Base-by-base conservation (phyloP, 306 rosid genomes). In the Luffa aegyptiaca region DNA sequence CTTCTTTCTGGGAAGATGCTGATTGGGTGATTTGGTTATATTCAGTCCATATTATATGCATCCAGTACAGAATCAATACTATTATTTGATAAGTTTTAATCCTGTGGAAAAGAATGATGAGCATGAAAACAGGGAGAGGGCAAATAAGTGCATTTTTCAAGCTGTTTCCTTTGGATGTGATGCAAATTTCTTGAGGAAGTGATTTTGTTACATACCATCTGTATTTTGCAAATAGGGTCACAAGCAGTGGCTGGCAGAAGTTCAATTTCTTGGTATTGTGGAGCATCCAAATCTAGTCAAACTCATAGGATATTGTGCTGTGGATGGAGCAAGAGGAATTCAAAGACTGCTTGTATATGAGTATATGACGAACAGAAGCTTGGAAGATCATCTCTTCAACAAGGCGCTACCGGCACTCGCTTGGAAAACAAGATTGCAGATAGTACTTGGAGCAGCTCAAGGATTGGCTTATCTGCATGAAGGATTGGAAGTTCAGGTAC, bases 241-340 rank as follows among this genome's bases (percentile, higher is more conserved):
- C 76, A 89, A 90, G 81, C 89, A 93, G 84, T 93, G 98, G 97
- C 81, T 89, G 63, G 89, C 96, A 51, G 98, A 93, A 84, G 93
- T 90, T 71, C 92, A 92, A 68, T 93, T 90, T 90, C 92, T 91
- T 26, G 91, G 98, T 16, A 89, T 93, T 65, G 95, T 93, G 78
- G 93, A 92, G 79, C 95, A 92, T 80, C 97, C 92, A 21, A 90
- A 92, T 86, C 96, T 93, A 11, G 97, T 93, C 63, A 90, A 93
- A 87, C 93, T 90, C 78, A 77, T 91, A 68, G 97, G 93, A 63
- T 92, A 90, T 49, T 92, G 97, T 86, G 96, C 93, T 71, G 80
- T 86, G 68, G 93, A 93, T 80, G 97, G 87, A 8, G 91, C 86
- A 85, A 87, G 98, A 89, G 92, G 96, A 53, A 93, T 92, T 17